Evolutionary conservation across 345 rosid genomes (phyloP), one percentile per base, ranked within the genome.

Genomic region (Bruguiera parviflora): DNA sequence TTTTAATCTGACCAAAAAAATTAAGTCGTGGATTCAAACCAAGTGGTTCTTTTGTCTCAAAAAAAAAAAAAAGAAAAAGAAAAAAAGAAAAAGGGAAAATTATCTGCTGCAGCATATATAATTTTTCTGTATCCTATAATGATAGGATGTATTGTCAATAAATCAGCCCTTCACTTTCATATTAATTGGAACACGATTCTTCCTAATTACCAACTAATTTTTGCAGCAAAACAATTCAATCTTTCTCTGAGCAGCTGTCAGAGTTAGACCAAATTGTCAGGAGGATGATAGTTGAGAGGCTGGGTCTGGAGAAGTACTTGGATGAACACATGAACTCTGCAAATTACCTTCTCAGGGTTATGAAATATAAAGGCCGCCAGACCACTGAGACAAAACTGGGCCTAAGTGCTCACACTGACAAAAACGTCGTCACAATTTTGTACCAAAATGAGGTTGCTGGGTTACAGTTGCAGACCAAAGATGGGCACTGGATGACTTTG

Each of bases 401-500:
- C 3, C 57, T 79, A 7, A 64, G 57, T 31, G 53, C 81, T 29
- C 85, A 81, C 47, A 75, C 82, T 0, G 85, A 82, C 60, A 79
- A 75, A 72, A 75, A 78, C 67, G 65, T 79, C 24, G 35, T 81
- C 5, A 74, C 85, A 10, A 77, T 82, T n/a, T 75, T 84, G 56
- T 77, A 71, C 69, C 85, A 81, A 64, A 84, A 79, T 53, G 66
- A 74, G n/a, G 73, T 84, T 5, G 74, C 62, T 22, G 85, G 85
- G 39, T 63, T 84, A 24, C 79, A 84, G 66, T 61, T 84, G 2
- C 59, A 75, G 64, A 60, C 84, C 27, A 81, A 78, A 57, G 65
- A 79, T 32, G 75, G 70, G 25, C 37, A 51, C 19, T 72, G 70
- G 75, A 47, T 72, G 29, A 15, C 10, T 22, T 35, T 72, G 16